Evolutionary conservation across 2,329 filamentous ascomycete species (phyloP).

Genomic region (Colletotrichum sp.): DNA sequence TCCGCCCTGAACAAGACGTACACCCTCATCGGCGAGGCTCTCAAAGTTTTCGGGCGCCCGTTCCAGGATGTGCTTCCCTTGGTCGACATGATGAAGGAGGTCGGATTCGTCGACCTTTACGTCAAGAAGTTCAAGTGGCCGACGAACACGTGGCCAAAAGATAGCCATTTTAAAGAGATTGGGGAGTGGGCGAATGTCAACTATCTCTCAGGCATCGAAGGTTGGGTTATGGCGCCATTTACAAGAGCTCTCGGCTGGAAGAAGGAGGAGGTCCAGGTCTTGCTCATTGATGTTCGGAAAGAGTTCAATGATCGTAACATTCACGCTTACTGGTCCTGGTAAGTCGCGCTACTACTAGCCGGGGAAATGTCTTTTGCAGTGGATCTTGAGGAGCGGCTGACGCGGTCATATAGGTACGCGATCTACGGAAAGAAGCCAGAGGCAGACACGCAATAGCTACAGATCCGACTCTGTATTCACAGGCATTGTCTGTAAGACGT

Average conservation of each 20-base stretch:
- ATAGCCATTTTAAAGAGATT: not conserved
- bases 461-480: no score
- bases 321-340: not conserved
- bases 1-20: not conserved
- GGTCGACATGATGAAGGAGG: not conserved
- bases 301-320: not conserved
- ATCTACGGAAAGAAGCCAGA: not conserved
- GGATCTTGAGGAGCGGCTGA: not conserved
- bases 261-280: not conserved
- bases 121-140: not conserved
- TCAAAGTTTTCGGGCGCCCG: not conserved
- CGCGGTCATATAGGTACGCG: fast-evolving
- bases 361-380: no score
- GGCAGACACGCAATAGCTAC: fast-evolving
- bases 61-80: not conserved
- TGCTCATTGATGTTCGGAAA: not conserved
- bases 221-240: not conserved
- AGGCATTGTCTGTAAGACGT: no score
- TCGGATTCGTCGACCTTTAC: not conserved
- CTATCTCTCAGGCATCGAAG: not conserved
- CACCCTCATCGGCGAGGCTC: not conserved
- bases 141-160: not conserved
- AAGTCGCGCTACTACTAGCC: not conserved
- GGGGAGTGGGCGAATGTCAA: not conserved
- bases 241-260: not conserved